phyloP scores from a whole-genome alignment of 306 rosid species.

The Lathyrus tuberosus region DNA sequence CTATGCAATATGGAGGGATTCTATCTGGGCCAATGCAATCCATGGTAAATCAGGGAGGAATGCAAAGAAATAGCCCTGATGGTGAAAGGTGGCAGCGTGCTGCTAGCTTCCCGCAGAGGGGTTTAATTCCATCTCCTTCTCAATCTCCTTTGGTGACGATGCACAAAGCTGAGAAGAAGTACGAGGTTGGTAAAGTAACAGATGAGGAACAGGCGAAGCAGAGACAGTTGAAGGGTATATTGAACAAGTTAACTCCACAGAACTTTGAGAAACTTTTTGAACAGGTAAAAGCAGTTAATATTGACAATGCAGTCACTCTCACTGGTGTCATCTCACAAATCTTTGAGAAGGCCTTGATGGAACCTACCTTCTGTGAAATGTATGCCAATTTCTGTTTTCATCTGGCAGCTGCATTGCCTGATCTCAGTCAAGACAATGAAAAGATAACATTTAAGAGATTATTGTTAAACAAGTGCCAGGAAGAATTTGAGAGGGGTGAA shows the following conservation, averaged over 20 bases:
- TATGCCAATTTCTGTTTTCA: slow-evolving; percentile 84
- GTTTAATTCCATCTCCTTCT: slow-evolving; percentile 72
- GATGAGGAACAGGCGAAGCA: slow-evolving; percentile 86
- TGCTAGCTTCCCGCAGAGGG: slow-evolving; percentile 67
- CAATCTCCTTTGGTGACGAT: slow-evolving; percentile 68
- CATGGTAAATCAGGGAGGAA: slow-evolving; percentile 66
- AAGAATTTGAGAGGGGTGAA: slow-evolving; percentile 96
- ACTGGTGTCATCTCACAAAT: slow-evolving; percentile 94
- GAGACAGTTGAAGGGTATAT: slow-evolving; percentile 83
- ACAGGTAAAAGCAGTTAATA: slow-evolving; percentile 86
- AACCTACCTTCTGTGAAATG: slow-evolving; percentile 99
- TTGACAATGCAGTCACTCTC: slow-evolving; percentile 73
- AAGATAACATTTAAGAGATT: slow-evolving; percentile 88
- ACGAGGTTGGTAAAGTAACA: slow-evolving; percentile 83
- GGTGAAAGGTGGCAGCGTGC: slow-evolving; percentile 87
- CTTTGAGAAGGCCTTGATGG: slow-evolving; percentile 93
- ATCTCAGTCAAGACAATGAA: slow-evolving; percentile 75
- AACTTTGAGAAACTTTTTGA: slow-evolving; percentile 91
- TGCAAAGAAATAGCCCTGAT: slow-evolving; percentile 72
- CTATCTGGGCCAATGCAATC: slow-evolving; percentile 80
- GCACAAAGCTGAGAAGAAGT: slow-evolving; percentile 95
- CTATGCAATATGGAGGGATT: slow-evolving; percentile 69
- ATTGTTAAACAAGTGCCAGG: slow-evolving; percentile 90
- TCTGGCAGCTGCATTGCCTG: slow-evolving; percentile 77
- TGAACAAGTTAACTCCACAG: slow-evolving; percentile 94